Evolutionary conservation across 2,329 filamentous ascomycete genomes (phyloP).

Genomic region (Penicillium sp.): DNA sequence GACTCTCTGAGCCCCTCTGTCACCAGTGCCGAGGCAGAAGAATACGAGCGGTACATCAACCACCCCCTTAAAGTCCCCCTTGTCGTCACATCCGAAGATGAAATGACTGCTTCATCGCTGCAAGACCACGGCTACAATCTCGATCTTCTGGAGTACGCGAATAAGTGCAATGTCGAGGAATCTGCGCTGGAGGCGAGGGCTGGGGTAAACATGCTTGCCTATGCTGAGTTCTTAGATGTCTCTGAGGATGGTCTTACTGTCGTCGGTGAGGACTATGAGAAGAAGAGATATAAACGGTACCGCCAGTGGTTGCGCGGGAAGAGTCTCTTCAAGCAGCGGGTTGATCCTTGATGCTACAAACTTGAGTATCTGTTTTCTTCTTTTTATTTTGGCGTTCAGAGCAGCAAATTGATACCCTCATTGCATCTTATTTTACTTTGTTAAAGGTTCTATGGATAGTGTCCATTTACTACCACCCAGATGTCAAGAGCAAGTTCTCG

Average conservation of each 20-base stretch:
- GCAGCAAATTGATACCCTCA: slow-evolving; percentile 21
- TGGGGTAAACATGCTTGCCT: slow-evolving; percentile 68
- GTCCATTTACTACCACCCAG: neutral
- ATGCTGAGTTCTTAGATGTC: slow-evolving; percentile 71
- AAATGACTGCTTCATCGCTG: slow-evolving; percentile 35
- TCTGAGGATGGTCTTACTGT: slow-evolving; percentile 84
- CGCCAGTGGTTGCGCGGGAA: slow-evolving; percentile 92
- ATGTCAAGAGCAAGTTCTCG: neutral
- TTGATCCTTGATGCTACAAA: slow-evolving; percentile 38
- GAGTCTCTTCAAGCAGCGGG: slow-evolving; percentile 89
- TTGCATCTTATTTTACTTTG: neutral
- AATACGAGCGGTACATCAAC: slow-evolving; percentile 83
- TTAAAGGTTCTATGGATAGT: neutral
- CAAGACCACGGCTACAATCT: slow-evolving; percentile 44
- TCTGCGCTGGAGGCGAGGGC: slow-evolving; percentile 42
- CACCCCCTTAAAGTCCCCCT: slow-evolving; percentile 88
- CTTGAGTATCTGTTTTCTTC: neutral
- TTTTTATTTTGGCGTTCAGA: neutral
- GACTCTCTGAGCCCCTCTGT: slow-evolving; percentile 85
- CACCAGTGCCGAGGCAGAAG: slow-evolving; percentile 69
- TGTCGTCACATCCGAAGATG: slow-evolving; percentile 45
- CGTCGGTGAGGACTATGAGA: slow-evolving; percentile 76
- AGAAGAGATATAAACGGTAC: slow-evolving; percentile 97
- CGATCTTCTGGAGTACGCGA: slow-evolving; percentile 79
- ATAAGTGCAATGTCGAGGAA: slow-evolving; percentile 63